phyloP scores from a whole-genome alignment of 306 rosid species.

The Vicia faba region DNA sequence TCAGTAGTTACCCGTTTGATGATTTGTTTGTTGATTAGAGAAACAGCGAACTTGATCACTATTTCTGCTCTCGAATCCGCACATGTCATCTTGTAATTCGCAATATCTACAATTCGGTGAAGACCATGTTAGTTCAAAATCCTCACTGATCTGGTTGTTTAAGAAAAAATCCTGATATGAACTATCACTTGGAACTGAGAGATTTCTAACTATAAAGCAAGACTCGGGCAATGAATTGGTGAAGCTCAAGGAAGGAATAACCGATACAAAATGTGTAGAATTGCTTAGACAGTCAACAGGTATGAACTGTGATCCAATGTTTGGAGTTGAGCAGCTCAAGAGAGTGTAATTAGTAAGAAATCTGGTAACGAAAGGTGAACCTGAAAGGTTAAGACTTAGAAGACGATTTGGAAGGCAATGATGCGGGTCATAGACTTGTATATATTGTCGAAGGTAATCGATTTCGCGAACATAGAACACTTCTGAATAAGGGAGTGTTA shows the following conservation, averaged over 20 bases:
- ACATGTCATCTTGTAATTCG: slow-evolving; percentile 48
- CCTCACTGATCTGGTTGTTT: slow-evolving; percentile 31
- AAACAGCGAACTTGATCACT: slow-evolving; percentile 50
- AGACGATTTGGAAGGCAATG: slow-evolving; percentile 62
- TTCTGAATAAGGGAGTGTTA: slow-evolving; percentile 52
- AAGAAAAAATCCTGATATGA: slow-evolving; percentile 33
- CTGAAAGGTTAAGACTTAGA: slow-evolving; percentile 53
- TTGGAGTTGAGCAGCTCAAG: slow-evolving; percentile 56
- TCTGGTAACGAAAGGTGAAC: slow-evolving; percentile 52
- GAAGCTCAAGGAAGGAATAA: slow-evolving; percentile 51
- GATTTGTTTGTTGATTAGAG: slow-evolving; percentile 27
- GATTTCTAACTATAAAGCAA: slow-evolving; percentile 46
- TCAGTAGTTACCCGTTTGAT: slow-evolving; percentile 47
- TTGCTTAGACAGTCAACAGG: slow-evolving; percentile 62
- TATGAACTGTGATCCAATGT: slow-evolving; percentile 42
- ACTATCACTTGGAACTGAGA: slow-evolving; percentile 45
- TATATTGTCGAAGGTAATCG: slow-evolving; percentile 50
- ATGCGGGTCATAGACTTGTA: slow-evolving; percentile 59
- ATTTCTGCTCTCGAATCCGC: slow-evolving; percentile 51
- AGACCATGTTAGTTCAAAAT: slow-evolving; percentile 58
- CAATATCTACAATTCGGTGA: slow-evolving; percentile 60
- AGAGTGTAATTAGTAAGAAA: slow-evolving; percentile 50
- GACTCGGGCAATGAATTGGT: slow-evolving; percentile 39
- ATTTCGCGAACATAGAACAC: slow-evolving; percentile 54
- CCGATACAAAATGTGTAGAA: slow-evolving; percentile 60